Conservation (phyloP, 139 green algal species). For the Yamagishiella unicocca region DNA sequence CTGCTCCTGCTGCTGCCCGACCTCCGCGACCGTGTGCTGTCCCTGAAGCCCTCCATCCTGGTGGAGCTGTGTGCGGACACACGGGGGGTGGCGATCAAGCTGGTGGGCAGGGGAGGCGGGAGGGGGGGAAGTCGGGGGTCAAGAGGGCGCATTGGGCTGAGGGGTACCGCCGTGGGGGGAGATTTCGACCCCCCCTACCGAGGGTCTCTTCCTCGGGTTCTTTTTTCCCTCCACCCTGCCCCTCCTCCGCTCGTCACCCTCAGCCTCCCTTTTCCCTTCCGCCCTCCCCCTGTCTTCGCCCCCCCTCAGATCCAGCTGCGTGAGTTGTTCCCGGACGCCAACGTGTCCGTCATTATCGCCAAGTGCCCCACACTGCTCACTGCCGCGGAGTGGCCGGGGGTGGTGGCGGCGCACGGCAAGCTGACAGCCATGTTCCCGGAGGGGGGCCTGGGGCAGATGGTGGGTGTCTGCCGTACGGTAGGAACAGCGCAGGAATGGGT, state of each 20-base stretch:
- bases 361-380: conserved; percentile 47
- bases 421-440: conserved; percentile 34
- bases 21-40: conserved; percentile 35
- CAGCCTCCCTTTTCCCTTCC: background rate
- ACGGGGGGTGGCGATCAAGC: conserved; percentile 39
- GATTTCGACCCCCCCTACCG: too few species aligned
- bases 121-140: too few species aligned
- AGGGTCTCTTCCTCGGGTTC: too few species aligned
- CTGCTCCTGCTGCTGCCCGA: conserved; percentile 52
- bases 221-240: too few species aligned
- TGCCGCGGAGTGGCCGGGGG: conserved; percentile 32
- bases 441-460: conserved; percentile 28
- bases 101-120: conserved; percentile 18
- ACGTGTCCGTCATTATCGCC: conserved; percentile 42
- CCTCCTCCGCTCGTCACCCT: too few species aligned
- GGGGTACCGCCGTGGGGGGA: too few species aligned
- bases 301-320: conserved; percentile 45
- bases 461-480: background rate
- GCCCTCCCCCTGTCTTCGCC: background rate
- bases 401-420: conserved; percentile 32
- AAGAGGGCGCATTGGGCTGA: too few species aligned
- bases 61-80: conserved; percentile 45
- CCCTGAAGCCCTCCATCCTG: conserved; percentile 38
- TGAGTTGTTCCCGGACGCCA: conserved; percentile 43
- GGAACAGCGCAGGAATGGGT: too few species aligned